These are phyloP conservation scores for Aurifilum marmelostoma DNA, from an alignment of 2,329 filamentous ascomycete species.

Conservation along the genomic window DNA sequence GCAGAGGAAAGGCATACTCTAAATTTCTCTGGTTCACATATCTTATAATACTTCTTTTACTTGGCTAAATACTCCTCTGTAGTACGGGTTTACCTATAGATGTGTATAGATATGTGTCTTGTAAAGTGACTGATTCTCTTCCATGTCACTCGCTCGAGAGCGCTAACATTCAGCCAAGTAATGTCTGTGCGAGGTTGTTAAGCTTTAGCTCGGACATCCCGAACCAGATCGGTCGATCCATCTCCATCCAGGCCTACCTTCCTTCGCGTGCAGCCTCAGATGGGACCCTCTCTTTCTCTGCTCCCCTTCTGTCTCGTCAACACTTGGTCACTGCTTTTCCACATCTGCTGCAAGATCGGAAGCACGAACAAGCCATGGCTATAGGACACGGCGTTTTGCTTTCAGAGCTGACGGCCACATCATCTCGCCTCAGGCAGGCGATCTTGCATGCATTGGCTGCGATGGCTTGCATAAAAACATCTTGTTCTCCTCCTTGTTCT, in stretches of 20 bases:
- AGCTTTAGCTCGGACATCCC: conserved; percentile 1
- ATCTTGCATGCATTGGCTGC: conserved; percentile 23
- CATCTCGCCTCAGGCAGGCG: conserved; percentile 3
- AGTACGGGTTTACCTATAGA: too few species aligned
- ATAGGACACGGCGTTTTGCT: too few species aligned
- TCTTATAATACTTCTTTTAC: too few species aligned
- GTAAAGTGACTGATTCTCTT: neutral
- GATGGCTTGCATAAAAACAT: conserved; percentile 12
- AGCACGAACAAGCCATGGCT: too few species aligned
- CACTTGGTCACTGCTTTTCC: neutral
- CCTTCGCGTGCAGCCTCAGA: neutral
- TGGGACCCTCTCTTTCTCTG: neutral
- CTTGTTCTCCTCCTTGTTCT: neutral
- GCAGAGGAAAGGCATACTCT: neutral
- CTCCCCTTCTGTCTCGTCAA: neutral
- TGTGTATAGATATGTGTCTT: too few species aligned
- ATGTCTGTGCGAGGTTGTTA: conserved; percentile 18
- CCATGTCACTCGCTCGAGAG: neutral
- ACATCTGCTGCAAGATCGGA: neutral
- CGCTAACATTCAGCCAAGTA: conserved; percentile 13
- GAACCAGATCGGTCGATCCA: conserved; percentile 1
- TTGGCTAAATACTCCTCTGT: too few species aligned
- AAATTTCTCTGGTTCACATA: neutral
- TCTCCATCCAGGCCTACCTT: neutral
- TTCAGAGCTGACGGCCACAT: neutral